Conservation (phyloP, 352 stramenopile species). For the Phytophthora litchii region DNA sequence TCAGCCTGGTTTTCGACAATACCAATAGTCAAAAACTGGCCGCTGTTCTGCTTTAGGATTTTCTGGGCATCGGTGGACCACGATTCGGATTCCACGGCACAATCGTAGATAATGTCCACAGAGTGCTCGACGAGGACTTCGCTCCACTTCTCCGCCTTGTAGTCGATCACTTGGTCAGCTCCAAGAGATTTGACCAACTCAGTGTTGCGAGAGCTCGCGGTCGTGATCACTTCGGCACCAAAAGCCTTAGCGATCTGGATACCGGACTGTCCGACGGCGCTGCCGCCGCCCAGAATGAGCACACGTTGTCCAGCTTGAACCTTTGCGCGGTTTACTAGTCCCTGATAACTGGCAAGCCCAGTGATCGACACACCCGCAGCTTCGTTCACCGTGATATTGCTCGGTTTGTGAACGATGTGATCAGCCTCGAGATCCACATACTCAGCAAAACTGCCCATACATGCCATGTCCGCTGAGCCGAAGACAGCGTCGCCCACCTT, state of each 20-base stretch:
- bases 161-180: conserved; percentile 63
- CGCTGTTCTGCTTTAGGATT: conserved; percentile 31
- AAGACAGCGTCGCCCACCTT: conserved; percentile 38
- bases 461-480: conserved; percentile 8
- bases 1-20: conserved; percentile 31
- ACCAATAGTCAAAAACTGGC: conserved; percentile 39
- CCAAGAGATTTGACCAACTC: conserved; percentile 54
- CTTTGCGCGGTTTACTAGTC: conserved; percentile 28
- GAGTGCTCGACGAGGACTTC: conserved; percentile 38
- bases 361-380: conserved; percentile 38
- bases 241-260: conserved; percentile 62
- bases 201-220: conserved; percentile 28
- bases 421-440: conserved; percentile 22
- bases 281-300: conserved; percentile 62
- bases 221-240: conserved; percentile 55
- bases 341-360: conserved; percentile 43
- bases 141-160: conserved; percentile 47
- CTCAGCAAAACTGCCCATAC: conserved; percentile 31
- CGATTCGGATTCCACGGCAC: conserved; percentile 29
- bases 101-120: conserved; percentile 44
- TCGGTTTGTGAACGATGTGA: conserved; percentile 19
- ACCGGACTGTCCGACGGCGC: conserved; percentile 52
- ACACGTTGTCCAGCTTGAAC: conserved; percentile 36
- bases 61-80: conserved; percentile 41
- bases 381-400: conserved; percentile 30